Evolutionary conservation across 768 basidiomycete genomes (phyloP).

Genomic region (Boletales sp.): DNA sequence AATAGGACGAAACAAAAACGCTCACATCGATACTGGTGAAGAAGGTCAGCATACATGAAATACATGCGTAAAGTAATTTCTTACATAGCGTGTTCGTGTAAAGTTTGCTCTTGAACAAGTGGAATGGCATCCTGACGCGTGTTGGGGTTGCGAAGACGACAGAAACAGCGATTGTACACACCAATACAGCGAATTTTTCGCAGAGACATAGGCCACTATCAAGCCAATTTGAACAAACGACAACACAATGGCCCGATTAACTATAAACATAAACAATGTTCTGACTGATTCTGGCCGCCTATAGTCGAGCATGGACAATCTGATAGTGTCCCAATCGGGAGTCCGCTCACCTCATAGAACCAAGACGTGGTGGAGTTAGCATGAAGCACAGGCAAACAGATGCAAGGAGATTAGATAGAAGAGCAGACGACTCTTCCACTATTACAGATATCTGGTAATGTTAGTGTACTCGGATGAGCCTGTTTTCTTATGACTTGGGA

Average conservation of each 20-base stretch:
- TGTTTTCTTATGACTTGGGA: background rate
- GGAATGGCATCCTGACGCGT: constrained; percentile 17
- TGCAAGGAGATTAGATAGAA: constrained; percentile 13
- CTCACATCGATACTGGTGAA: constrained; percentile 15
- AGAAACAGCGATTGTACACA: background rate
- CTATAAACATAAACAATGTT: constrained; percentile 12
- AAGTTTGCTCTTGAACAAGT: constrained; percentile 23
- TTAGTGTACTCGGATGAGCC: background rate
- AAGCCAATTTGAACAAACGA: constrained; percentile 16
- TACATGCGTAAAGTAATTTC: background rate
- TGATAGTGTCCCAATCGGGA: background rate
- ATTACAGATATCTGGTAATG: constrained; percentile 4
- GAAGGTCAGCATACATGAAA: background rate
- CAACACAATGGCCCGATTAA: constrained; percentile 19
- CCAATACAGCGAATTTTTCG: constrained; percentile 16
- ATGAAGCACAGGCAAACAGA: constrained; percentile 13
- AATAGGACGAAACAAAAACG: background rate
- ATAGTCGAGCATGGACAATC: background rate
- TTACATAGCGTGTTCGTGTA: constrained; percentile 20
- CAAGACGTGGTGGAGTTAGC: constrained; percentile 5
- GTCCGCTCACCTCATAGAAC: constrained; percentile 4
- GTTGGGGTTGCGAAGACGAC: background rate
- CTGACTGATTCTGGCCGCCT: constrained; percentile 13
- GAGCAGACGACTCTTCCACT: constrained; percentile 12
- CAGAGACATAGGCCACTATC: constrained; percentile 12